Evolutionary conservation across 2,329 filamentous ascomycete genomes (phyloP), one percentile per base, ranked within the genome.

Genomic region (Xylariaceae sp.): DNA sequence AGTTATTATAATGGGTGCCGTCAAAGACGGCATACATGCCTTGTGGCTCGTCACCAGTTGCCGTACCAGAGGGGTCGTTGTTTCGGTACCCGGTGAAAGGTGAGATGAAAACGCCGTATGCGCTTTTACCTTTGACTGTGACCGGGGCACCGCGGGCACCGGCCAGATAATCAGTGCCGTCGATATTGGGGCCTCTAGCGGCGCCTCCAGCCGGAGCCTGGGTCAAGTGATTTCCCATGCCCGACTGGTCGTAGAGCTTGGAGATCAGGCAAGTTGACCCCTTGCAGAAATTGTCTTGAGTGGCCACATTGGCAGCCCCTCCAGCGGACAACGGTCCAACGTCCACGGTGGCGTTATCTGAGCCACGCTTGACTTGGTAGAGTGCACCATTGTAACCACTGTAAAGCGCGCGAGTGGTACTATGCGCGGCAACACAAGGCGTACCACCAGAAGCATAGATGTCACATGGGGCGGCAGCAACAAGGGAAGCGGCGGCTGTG

Each of bases 191-290:
- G 9, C 83, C 83, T 38, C 13, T 14, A 0, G 62, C 67, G 57
- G 79, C 82, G 28, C 71, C 79, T 1, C 82, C 83, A 0, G 77
- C 76, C 0, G 80, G 79, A 2, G 83, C 84, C 54, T 82, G 81
- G 0, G 77, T 83, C 3, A 87, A 78, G 58, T 87, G 79, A 56
- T 87, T 87, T 1, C 74, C 74, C 2, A 67, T 67, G 50, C 82
- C 82, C 13, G 83, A 84, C 66, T 87, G 84, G 63, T 87, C 84
- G 61, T 86, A 86, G 49, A 85, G 84, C 58, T 80, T 74, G 0
- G 76, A 77, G 61, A 87, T 85, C 18, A 83, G 69, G 60, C 83
- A 87, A 10, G 80, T 85, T 0, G 82, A 84, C 42, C 69, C 66
- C 5, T 72, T 65, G 59, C 83, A 87, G 66, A 87, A 87, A 0